These are phyloP conservation scores for Ramaria rubella DNA, from an alignment of 768 basidiomycete genomes.

Conservation along the genomic window DNA sequence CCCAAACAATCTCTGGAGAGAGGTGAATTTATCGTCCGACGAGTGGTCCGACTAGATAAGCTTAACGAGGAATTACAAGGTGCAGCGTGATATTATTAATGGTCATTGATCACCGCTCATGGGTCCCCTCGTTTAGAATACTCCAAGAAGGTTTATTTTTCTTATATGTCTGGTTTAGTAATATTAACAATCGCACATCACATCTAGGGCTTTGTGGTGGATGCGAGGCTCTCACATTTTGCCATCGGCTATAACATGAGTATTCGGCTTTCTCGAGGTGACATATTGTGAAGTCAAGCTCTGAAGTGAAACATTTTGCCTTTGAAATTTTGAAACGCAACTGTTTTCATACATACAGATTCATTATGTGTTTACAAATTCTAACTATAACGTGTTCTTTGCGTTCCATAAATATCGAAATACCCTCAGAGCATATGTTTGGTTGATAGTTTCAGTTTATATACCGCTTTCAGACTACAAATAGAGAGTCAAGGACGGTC, in stretches of 20 bases:
- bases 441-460: too few relatives aligned
- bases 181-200: slow-evolving; percentile 13
- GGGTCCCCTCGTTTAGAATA: slow-evolving; percentile 22
- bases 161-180: not conserved
- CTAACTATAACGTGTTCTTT: too few relatives aligned
- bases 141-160: slow-evolving; percentile 1
- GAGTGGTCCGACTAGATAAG: slow-evolving; percentile 61
- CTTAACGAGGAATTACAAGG: slow-evolving; percentile 61
- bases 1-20: slow-evolving; percentile 73
- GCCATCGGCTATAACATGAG: slow-evolving; percentile 58
- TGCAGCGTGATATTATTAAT: slow-evolving; percentile 27
- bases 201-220: slow-evolving; percentile 46
- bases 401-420: too few relatives aligned
- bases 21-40: slow-evolving; percentile 79
- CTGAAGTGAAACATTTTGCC: too few relatives aligned
- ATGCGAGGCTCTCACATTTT: slow-evolving; percentile 72
- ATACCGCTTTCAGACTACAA: too few relatives aligned
- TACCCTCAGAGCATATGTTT: too few relatives aligned
- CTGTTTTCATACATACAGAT: too few relatives aligned
- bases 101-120: too few relatives aligned
- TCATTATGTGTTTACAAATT: too few relatives aligned
- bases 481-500: too few relatives aligned
- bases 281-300: not conserved
- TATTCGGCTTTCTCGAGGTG: not conserved
- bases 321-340: not conserved